phyloP scores from a whole-genome alignment of 768 basidiomycete genomes.

The Leccinum boreale region DNA sequence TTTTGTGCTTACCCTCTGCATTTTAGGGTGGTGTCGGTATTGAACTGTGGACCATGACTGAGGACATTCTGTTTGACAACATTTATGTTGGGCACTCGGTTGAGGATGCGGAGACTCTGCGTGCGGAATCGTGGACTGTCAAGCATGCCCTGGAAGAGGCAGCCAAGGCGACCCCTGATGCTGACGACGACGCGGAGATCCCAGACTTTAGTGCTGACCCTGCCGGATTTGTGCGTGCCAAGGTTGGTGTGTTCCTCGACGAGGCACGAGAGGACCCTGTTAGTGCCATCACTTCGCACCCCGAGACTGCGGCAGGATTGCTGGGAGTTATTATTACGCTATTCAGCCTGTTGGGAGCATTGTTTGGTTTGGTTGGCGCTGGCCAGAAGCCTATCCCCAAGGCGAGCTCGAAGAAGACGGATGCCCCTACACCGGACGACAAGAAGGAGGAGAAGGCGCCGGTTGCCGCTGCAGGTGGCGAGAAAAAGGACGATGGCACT shows the following conservation, averaged over 20 bases:
- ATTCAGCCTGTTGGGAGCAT: slow-evolving; percentile 78
- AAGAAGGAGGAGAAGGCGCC: slow-evolving; percentile 65
- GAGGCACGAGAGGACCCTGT: slow-evolving; percentile 73
- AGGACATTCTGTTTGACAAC: slow-evolving; percentile 90
- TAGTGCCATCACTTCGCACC: slow-evolving; percentile 81
- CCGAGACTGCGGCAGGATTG: slow-evolving; percentile 81
- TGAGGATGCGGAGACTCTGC: slow-evolving; percentile 79
- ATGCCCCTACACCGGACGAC: slow-evolving; percentile 59
- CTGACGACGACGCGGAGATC: slow-evolving; percentile 42
- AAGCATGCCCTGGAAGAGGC: slow-evolving; percentile 83
- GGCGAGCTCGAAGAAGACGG: slow-evolving; percentile 73
- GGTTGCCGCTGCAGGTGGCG: slow-evolving; percentile 68
- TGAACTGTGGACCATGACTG: slow-evolving; percentile 99
- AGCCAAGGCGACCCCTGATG: slow-evolving; percentile 40
- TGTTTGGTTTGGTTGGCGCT: slow-evolving; percentile 77
- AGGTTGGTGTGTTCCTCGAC: slow-evolving; percentile 78
- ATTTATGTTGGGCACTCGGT: slow-evolving; percentile 91
- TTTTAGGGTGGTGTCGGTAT: slow-evolving; percentile 87
- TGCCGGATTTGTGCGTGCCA: slow-evolving; percentile 73
- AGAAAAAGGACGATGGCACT: slow-evolving; percentile 65
- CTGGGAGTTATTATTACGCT: slow-evolving; percentile 71
- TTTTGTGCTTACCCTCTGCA: background rate
- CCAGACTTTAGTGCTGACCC: slow-evolving; percentile 69
- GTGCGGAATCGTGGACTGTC: slow-evolving; percentile 84
- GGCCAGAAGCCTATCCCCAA: slow-evolving; percentile 67